Evolutionary conservation across 768 basidiomycete species (phyloP).

Genomic region (Trametopsis cervina): DNA sequence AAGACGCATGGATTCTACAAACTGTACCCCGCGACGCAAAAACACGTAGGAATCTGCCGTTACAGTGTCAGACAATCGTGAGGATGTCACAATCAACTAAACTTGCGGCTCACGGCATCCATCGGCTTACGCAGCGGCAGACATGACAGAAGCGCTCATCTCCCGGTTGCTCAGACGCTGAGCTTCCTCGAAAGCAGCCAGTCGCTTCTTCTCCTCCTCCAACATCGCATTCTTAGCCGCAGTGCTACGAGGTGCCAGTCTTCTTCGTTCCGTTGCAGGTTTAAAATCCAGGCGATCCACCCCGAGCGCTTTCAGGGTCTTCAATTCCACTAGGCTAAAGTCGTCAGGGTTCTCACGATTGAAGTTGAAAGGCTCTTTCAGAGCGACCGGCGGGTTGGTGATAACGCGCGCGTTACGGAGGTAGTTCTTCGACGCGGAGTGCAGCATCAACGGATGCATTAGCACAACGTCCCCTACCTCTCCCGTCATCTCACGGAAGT

Average conservation of each 20-base stretch:
- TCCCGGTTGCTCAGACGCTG: background rate
- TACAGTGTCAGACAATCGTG: no score
- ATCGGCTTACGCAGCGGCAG: no score
- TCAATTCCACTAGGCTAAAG: constrained; percentile 52
- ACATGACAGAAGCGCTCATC: no score
- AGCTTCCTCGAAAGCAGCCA: constrained; percentile 17
- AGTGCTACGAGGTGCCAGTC: constrained; percentile 40
- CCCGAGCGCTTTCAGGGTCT: constrained; percentile 49
- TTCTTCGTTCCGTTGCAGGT: constrained; percentile 39
- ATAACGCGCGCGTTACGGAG: constrained; percentile 51
- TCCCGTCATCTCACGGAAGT: constrained; percentile 45
- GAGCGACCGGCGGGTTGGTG: constrained; percentile 56
- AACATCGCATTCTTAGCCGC: constrained; percentile 39
- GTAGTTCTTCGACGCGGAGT: constrained; percentile 56
- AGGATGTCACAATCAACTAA: no score
- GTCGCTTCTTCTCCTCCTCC: constrained; percentile 39
- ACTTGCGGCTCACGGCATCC: no score
- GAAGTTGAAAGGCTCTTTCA: constrained; percentile 50
- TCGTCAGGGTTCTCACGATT: constrained; percentile 35
- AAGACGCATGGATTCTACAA: no score
- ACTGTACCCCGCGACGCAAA: no score
- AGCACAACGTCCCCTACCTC: constrained; percentile 58
- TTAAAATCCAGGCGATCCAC: constrained; percentile 39
- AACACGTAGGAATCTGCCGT: no score
- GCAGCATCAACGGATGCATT: constrained; percentile 59